Base-by-base conservation (phyloP, 2,329 filamentous ascomycete species). In the Fusarium sterilihyphosum region DNA sequence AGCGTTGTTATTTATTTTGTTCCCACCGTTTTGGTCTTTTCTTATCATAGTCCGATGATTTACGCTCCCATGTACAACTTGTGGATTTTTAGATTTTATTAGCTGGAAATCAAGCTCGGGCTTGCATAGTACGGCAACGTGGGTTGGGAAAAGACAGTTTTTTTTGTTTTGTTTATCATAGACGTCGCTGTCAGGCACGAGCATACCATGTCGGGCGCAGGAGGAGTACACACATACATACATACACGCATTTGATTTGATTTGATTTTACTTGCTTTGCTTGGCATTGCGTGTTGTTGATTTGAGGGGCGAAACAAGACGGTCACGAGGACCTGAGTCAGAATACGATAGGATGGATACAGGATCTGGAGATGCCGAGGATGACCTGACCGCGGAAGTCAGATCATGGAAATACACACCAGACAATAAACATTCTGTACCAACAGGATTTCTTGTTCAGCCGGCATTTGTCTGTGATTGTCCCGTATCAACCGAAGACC, bases 21-120 rank as follows among this genome's bases (percentile, higher is more conserved):
- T 61, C 12, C 18, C 12, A 4, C 10, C 29, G 47, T 38, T 24
- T 40, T 40, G 62, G 61, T 62, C 54, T 63, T 52, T 31, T 54
- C 50, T 61, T 63, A 41, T 60, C 53, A 68, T 76, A 71, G 12
- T 68, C 41, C 72, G 60, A 71, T 70, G 67, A 70, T 61, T 66
- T 38, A 74, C 35, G 57, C 37, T 50, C 60, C 60, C 52, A 69
- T 59, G 60, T 35, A 57, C 50, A n/a, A 50, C 41, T 37, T 49
- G 52, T 29, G n/a, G 43, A 65, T 68, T 65, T 65, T 65, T 59
- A 74, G 71, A 54, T 69, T 70, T 33, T 40, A 6, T 46, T 46
- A 22, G 64, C 70, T 71, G 71, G 52, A 66, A 71, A 49, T 43
- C 41, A 50, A 53, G 70, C 56, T 59, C 46, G 54, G 57, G 71